Conservation (phyloP, 495 filamentous ascomycete genomes). For the Pyrenula aspistea region DNA sequence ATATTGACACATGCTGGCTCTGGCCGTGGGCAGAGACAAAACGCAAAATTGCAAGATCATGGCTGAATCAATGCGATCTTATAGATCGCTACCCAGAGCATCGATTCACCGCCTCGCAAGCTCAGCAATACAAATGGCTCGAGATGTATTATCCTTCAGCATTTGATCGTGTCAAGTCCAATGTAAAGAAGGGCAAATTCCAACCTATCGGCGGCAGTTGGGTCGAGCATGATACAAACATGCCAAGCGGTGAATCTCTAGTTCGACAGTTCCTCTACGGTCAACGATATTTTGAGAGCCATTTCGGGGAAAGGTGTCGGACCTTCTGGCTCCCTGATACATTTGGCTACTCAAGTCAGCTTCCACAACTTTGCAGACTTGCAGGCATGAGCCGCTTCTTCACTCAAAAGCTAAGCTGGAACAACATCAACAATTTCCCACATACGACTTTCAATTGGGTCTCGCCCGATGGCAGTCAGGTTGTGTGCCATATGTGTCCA, state of each 20-base stretch:
- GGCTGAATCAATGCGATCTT: constrained; percentile 89
- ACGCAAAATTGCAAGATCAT: constrained; percentile 89
- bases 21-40: constrained; percentile 99
- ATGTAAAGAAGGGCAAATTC: constrained; percentile 82
- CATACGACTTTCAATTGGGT: constrained; percentile 99
- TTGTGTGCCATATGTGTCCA: constrained; percentile 94
- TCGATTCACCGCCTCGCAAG: constrained; percentile 81
- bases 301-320: constrained; percentile 75
- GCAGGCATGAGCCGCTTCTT: constrained; percentile 94
- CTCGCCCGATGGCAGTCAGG: constrained; percentile 83
- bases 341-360: constrained; percentile 90
- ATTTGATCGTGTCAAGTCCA: constrained; percentile 79
- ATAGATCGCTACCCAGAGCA: constrained; percentile 93
- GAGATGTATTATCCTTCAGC: constrained; percentile 76
- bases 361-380: constrained; percentile 83
- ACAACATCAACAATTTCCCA: constrained; percentile 98
- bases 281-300: constrained; percentile 86
- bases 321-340: constrained; percentile 99
- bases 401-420: constrained; percentile 92
- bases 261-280: constrained; percentile 92
- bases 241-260: constrained; percentile 90
- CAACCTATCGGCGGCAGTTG: constrained; percentile 94
- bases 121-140: constrained; percentile 97
- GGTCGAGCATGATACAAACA: constrained; percentile 97
- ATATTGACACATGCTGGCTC: constrained; percentile 96